Conservation (phyloP, 192 early-diverging fungal genomes). For the Backusella sp. region DNA sequence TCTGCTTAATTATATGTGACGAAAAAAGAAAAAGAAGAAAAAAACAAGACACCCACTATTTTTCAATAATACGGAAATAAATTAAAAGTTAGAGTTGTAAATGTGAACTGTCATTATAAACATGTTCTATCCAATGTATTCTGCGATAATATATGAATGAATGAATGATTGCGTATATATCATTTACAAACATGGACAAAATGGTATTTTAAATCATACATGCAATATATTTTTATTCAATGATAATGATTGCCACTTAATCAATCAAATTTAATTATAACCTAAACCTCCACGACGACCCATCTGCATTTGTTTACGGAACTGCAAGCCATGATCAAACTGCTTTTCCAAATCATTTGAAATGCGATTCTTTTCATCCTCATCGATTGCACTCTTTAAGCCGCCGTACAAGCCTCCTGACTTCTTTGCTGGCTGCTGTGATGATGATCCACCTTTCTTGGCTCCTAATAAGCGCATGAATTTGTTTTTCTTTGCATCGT, state of each 20-base stretch:
- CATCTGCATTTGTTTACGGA: constrained; percentile 50
- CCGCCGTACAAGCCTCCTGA: constrained; percentile 42
- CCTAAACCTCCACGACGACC: constrained; percentile 51
- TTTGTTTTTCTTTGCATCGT: constrained; percentile 57
- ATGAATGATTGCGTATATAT: no score
- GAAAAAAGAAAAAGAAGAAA: neutral
- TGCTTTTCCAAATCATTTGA: constrained; percentile 57
- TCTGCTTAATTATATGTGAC: neutral
- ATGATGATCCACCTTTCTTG: constrained; percentile 39
- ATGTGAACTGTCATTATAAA: neutral
- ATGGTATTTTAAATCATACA: no score
- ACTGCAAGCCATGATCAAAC: constrained; percentile 55
- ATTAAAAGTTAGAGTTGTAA: neutral
- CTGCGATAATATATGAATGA: no score
- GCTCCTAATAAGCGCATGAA: constrained; percentile 62
- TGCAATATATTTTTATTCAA: neutral
- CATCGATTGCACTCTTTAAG: constrained; percentile 51
- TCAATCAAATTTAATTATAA: constrained; percentile 30
- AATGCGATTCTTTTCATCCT: constrained; percentile 46
- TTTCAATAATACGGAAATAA: neutral
- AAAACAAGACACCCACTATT: neutral
- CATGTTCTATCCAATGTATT: no score
- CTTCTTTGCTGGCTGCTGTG: constrained; percentile 25
- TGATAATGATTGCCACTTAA: neutral
- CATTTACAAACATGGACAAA: no score